Evolutionary conservation across 306 rosid genomes (phyloP).

Genomic region (Quercus cerris): DNA sequence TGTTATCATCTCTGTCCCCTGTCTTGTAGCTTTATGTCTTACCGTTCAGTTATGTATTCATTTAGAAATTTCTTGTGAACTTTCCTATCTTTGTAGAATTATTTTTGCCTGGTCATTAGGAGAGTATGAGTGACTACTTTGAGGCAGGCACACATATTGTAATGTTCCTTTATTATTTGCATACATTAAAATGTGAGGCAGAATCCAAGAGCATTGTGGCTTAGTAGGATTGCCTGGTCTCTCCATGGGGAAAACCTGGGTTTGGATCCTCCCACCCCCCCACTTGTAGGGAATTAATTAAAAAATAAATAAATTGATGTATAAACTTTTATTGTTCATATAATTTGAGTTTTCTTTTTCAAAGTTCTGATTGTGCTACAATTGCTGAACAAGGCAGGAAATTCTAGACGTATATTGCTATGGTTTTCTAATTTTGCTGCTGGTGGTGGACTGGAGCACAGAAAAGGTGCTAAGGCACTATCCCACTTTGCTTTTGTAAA

Average conservation of each 20-base stretch:
- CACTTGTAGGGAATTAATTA: too few relatives aligned
- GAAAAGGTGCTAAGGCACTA: conserved; percentile 74
- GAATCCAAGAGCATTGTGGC: not conserved
- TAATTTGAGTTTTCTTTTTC: conserved; percentile 7
- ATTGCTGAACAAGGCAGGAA: conserved; percentile 55
- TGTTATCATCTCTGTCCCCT: not conserved
- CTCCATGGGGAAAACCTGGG: too few relatives aligned
- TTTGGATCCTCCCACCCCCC: too few relatives aligned
- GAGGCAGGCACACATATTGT: not conserved
- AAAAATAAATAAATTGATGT: not conserved
- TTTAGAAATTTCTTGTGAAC: conserved; percentile 1
- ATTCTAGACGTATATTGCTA: conserved; percentile 52
- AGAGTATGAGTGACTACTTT: not conserved
- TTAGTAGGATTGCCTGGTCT: too few relatives aligned
- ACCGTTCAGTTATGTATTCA: not conserved
- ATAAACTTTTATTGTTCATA: not conserved
- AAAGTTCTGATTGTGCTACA: conserved; percentile 30
- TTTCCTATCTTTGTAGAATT: not conserved
- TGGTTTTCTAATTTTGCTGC: conserved; percentile 69
- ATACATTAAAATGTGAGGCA: not conserved
- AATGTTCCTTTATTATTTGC: not conserved
- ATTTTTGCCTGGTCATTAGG: not conserved
- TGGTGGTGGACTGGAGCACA: conserved; percentile 56
- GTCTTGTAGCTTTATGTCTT: not conserved
- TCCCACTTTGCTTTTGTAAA: conserved; percentile 76